These are phyloP conservation scores for Scutellaria galericulata DNA, from an alignment of 257 asterid species.

Conservation along the genomic window DNA sequence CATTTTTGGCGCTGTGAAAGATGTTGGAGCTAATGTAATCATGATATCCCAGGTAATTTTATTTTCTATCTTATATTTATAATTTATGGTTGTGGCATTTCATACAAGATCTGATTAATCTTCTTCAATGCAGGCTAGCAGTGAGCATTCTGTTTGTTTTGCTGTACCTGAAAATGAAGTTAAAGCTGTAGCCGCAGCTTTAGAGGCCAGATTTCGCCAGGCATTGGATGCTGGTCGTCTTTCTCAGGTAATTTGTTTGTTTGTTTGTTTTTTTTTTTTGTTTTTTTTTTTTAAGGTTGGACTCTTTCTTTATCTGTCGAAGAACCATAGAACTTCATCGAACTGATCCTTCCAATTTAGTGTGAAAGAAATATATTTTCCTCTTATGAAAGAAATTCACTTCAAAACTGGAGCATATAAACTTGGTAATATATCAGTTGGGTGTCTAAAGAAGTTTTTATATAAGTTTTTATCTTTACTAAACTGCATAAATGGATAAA, in stretches of 20 bases:
- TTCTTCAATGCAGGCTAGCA: conserved; percentile 77
- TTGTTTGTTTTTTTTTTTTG: neutral
- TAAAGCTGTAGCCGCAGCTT: conserved; percentile 82
- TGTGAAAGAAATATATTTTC: neutral
- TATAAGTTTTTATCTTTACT: conserved; percentile 9
- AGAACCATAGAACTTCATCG: conserved; percentile 9
- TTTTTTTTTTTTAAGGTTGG: neutral
- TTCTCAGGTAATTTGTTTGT: conserved; percentile 67
- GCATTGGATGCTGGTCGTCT: conserved; percentile 97
- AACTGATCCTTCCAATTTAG: conserved; percentile 1
- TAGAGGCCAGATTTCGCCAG: conserved; percentile 84
- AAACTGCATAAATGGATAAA: neutral
- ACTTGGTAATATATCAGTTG: neutral
- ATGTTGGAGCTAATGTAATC: conserved; percentile 96
- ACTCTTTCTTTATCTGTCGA: neutral
- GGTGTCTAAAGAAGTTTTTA: neutral
- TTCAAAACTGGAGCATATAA: neutral
- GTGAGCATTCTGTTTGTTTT: conserved; percentile 99
- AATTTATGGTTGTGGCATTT: conserved; percentile 12
- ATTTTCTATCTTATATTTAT: conserved; percentile 9
- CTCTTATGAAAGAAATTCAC: neutral
- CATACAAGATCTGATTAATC: conserved; percentile 32
- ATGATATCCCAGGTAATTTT: conserved; percentile 92
- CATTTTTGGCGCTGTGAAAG: conserved; percentile 92
- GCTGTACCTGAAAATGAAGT: conserved; percentile 98